phyloP scores from a whole-genome alignment of 768 basidiomycete species.

The Cystofilobasidium bisporidii region DNA sequence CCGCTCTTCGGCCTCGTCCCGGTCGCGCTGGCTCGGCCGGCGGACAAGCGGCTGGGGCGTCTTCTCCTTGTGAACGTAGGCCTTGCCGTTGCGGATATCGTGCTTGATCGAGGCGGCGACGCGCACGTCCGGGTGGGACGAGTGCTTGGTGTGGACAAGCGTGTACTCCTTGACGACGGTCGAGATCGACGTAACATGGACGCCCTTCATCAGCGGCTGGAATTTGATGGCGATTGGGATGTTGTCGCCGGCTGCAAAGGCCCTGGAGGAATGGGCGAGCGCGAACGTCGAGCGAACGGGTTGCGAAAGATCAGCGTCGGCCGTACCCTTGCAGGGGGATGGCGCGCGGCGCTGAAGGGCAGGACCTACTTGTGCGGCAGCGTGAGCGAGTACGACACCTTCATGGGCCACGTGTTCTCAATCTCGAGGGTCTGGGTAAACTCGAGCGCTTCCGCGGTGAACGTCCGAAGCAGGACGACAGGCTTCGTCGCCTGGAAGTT shows the following conservation, averaged over 20 bases:
- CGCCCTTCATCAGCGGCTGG: constrained; percentile 75
- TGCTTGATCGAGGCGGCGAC: constrained; percentile 57
- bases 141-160: constrained; percentile 54
- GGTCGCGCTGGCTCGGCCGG: constrained; percentile 10
- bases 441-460: constrained; percentile 73
- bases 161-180: constrained; percentile 62
- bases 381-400: constrained; percentile 41
- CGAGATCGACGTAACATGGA: constrained; percentile 55
- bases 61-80: constrained; percentile 38
- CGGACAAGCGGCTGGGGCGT: background rate
- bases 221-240: constrained; percentile 77
- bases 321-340: too few relatives aligned
- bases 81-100: constrained; percentile 55
- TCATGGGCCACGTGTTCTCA: constrained; percentile 94
- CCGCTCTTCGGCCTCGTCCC: constrained; percentile 8
- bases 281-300: too few relatives aligned
- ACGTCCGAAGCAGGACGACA: constrained; percentile 62
- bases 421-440: constrained; percentile 88
- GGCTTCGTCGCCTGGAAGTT: constrained; percentile 57
- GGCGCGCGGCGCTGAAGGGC: too few relatives aligned
- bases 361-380: constrained; percentile 57
- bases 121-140: constrained; percentile 55
- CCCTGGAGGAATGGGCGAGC: constrained; percentile 36
- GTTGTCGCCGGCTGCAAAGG: constrained; percentile 82
- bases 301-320: too few relatives aligned